Conservation (phyloP, 345 rosid genomes). For the Pseudoturritis turrita region DNA sequence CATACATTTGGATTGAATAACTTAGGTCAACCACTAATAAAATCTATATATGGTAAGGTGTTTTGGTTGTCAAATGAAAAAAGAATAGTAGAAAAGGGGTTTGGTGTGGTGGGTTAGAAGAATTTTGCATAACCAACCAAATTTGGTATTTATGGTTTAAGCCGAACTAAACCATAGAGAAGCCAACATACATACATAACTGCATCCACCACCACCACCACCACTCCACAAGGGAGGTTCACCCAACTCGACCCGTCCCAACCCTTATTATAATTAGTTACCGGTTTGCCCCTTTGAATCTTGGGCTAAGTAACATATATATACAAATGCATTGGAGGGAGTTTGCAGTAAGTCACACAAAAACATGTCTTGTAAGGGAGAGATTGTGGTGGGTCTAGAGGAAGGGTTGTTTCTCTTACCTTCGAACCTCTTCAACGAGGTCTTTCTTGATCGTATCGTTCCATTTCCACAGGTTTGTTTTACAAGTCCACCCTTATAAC, state of each 20-base stretch:
- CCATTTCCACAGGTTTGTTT: constrained; percentile 26
- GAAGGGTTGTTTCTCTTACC: constrained; percentile 33
- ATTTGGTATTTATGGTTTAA: constrained; percentile 12
- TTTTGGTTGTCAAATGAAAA: constrained; percentile 5
- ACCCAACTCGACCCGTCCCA: constrained; percentile 18
- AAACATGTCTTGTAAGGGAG: constrained; percentile 31
- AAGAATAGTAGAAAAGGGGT: background rate
- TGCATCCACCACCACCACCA: constrained; percentile 31
- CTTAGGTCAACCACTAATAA: constrained; percentile 22
- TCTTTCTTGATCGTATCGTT: constrained; percentile 22
- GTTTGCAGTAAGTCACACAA: background rate
- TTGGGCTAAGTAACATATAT: background rate
- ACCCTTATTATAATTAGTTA: background rate
- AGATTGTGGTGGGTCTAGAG: constrained; percentile 17
- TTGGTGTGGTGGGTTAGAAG: constrained; percentile 31
- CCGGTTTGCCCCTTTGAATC: background rate
- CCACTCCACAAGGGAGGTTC: constrained; percentile 27
- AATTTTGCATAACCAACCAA: constrained; percentile 20
- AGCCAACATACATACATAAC: constrained; percentile 13
- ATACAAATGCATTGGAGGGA: constrained; percentile 2
- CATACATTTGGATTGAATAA: constrained; percentile 1
- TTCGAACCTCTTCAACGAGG: constrained; percentile 26
- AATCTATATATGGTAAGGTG: background rate
- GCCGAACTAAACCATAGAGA: constrained; percentile 27
- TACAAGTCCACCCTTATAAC: background rate